phyloP scores from a whole-genome alignment of 768 basidiomycete species.

The Chalciporus piperatus region DNA sequence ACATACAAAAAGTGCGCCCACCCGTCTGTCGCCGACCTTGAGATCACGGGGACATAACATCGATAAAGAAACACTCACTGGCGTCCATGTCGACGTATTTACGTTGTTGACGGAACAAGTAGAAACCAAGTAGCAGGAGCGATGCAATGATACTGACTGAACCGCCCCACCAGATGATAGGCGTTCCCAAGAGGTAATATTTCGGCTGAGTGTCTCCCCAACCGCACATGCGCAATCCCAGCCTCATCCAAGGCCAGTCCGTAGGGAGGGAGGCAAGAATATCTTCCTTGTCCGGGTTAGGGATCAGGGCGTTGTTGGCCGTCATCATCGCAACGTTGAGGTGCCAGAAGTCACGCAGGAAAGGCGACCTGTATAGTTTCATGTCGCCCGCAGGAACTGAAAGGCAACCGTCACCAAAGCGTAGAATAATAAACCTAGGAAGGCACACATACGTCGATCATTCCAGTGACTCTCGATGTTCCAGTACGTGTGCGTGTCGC shows the following conservation, averaged over 20 bases:
- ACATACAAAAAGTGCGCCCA: conserved; percentile 97
- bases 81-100: conserved; percentile 91
- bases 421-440: neutral
- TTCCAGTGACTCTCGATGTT: conserved; percentile 99
- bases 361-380: conserved; percentile 86
- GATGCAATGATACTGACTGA: conserved; percentile 61
- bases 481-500: conserved; percentile 90
- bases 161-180: conserved; percentile 88
- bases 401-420: neutral
- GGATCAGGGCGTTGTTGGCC: conserved; percentile 96
- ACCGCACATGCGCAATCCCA: conserved; percentile 95
- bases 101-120: conserved; percentile 80
- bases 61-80: conserved; percentile 44
- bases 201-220: conserved; percentile 88
- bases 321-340: conserved; percentile 99
- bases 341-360: conserved; percentile 97
- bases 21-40: conserved; percentile 50
- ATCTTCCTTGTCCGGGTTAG: conserved; percentile 98
- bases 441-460: conserved; percentile 67
- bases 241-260: conserved; percentile 90
- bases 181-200: conserved; percentile 93
- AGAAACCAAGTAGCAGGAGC: conserved; percentile 53
- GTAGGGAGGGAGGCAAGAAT: conserved; percentile 89
- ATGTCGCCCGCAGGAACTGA: conserved; percentile 80
- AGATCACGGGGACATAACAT: conserved; percentile 1